Conservation (phyloP, 257 asterid species). For the Gentiana straminea region DNA sequence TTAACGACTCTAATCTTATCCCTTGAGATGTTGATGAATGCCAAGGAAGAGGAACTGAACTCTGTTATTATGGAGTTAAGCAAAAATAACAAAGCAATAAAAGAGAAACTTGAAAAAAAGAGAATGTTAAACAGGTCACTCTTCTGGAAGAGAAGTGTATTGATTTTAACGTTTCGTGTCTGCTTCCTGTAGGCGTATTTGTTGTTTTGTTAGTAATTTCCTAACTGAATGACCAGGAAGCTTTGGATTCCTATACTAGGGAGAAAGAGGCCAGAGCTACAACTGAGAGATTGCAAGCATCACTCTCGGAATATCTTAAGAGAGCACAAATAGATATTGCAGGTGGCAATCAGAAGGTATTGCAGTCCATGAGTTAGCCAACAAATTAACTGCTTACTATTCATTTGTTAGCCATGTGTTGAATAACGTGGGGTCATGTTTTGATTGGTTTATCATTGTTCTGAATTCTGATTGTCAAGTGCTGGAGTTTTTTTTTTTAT, state of each 20-base stretch:
- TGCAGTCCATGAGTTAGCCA: not conserved
- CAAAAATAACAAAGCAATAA: constrained; percentile 50
- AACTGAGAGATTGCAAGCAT: constrained; percentile 59
- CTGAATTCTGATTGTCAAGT: too few species aligned
- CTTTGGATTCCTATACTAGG: constrained; percentile 46
- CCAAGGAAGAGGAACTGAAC: constrained; percentile 72
- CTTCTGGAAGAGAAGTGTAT: not conserved
- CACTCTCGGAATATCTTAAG: constrained; percentile 64
- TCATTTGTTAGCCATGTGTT: too few species aligned
- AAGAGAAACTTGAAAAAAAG: constrained; percentile 63
- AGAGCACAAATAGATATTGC: constrained; percentile 55
- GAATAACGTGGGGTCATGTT: too few species aligned
- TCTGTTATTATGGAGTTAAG: constrained; percentile 67
- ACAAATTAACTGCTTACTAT: too few species aligned
- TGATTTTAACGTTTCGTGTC: not conserved
- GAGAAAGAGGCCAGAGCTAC: constrained; percentile 66
- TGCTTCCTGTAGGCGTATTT: not conserved
- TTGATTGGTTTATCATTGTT: too few species aligned
- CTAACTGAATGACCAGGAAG: constrained; percentile 41
- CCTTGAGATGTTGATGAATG: constrained; percentile 51
- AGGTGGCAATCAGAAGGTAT: constrained; percentile 55
- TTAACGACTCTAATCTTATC: constrained; percentile 1
- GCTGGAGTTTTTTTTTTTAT: too few species aligned
- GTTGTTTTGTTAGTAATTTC: constrained; percentile 5
- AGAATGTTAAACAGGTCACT: constrained; percentile 58